Conservation (phyloP, 768 basidiomycete genomes). For the Rhodosporidiobolus odoratus region DNA sequence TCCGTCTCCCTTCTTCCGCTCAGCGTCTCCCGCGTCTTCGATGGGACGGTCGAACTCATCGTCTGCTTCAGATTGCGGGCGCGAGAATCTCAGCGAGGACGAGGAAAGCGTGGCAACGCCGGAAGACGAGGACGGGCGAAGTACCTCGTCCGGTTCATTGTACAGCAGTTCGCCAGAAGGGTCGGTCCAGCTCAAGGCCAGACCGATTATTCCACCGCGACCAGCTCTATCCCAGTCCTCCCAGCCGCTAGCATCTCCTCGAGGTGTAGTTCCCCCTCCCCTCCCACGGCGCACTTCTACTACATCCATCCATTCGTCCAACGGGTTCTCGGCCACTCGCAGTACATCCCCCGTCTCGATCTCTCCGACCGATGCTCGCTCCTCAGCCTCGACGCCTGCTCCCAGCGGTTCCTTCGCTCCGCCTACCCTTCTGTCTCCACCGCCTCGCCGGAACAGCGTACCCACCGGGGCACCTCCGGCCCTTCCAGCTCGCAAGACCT, state of each 20-base stretch:
- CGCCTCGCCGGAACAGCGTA: not conserved
- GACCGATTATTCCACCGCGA: conserved; percentile 24
- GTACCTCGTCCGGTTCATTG: not conserved
- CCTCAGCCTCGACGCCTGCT: not conserved
- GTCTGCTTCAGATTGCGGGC: not conserved
- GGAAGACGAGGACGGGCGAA: not conserved
- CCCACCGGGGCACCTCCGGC: not conserved
- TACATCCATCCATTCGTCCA: not conserved
- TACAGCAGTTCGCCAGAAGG: conserved; percentile 14
- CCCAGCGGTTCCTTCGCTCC: not conserved
- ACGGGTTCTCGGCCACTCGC: not conserved
- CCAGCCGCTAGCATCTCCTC: not conserved
- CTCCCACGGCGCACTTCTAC: conserved; percentile 10
- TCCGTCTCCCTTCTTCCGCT: not conserved
- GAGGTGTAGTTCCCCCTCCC: not conserved
- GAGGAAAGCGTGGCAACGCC: not conserved
- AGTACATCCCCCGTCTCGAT: not conserved
- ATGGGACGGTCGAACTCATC: not conserved
- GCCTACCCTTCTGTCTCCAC: conserved; percentile 1
- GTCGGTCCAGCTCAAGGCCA: not conserved
- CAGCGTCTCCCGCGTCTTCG: not conserved
- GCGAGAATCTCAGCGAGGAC: not conserved
- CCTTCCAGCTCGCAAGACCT: conserved; percentile 6
- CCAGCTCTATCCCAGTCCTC: not conserved
- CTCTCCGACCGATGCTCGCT: no score